Conservation (phyloP, 352 stramenopile genomes). For the Globisporangium yorkense region DNA sequence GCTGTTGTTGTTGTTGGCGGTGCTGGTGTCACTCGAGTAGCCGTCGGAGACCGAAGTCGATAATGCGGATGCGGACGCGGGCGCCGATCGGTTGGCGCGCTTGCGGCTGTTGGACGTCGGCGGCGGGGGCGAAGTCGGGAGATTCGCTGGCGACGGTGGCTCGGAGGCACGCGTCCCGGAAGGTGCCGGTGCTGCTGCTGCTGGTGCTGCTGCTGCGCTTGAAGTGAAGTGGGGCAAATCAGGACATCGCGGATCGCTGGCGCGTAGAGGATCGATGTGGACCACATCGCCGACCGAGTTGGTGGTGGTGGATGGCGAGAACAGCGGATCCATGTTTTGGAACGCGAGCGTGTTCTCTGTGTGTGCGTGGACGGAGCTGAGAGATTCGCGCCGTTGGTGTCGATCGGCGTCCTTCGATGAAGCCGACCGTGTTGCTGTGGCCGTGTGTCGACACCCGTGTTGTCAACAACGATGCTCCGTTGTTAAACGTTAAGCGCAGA, state of each 20-base stretch:
- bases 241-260: neutral
- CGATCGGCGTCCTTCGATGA: no score
- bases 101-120: conserved; percentile 12
- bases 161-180: neutral
- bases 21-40: neutral
- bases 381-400: no score
- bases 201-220: neutral
- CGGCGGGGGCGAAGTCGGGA: conserved; percentile 1
- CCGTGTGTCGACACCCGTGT: no score
- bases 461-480: no score
- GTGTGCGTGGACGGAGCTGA: no score
- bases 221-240: neutral
- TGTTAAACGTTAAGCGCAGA: neutral
- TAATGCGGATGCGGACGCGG: neutral
- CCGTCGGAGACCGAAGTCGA: neutral
- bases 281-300: neutral
- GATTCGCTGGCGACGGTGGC: neutral
- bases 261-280: neutral
- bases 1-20: neutral
- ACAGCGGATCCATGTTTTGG: neutral
- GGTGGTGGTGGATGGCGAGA: neutral
- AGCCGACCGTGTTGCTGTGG: no score
- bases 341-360: no score
- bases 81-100: conserved; percentile 1
- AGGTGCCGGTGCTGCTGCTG: no score